Conservation (phyloP, 768 basidiomycete genomes). For the Chalciporus chontae region DNA sequence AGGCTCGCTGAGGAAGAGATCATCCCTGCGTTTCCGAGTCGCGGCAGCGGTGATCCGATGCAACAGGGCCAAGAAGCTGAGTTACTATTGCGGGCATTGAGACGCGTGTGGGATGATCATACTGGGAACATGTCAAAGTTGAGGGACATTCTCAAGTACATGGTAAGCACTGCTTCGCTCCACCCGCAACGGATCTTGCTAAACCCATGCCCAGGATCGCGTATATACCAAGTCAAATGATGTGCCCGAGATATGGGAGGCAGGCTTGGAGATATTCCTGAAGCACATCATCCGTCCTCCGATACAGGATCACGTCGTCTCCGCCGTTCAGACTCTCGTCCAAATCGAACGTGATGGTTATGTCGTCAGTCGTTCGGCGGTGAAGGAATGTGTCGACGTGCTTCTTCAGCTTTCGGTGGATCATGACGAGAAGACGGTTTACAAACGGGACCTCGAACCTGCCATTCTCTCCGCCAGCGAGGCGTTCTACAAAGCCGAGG, state of each 20-base stretch:
- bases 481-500: slow-evolving; percentile 77
- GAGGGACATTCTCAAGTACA: slow-evolving; percentile 89
- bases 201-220: slow-evolving; percentile 64
- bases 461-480: slow-evolving; percentile 73
- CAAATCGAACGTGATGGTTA: slow-evolving; percentile 90
- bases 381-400: slow-evolving; percentile 86
- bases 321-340: slow-evolving; percentile 82
- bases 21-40: slow-evolving; percentile 77
- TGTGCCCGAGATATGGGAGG: slow-evolving; percentile 77
- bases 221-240: slow-evolving; percentile 73
- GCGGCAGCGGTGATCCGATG: slow-evolving; percentile 60
- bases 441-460: slow-evolving; percentile 83
- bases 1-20: slow-evolving; percentile 72
- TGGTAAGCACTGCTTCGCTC: slow-evolving; percentile 53
- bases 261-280: slow-evolving; percentile 81
- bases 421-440: slow-evolving; percentile 55
- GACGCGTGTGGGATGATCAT: slow-evolving; percentile 93
- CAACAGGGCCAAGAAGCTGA: slow-evolving; percentile 84
- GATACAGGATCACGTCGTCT: slow-evolving; percentile 78
- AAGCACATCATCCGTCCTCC: slow-evolving; percentile 74
- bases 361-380: slow-evolving; percentile 84
- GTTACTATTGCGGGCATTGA: slow-evolving; percentile 75
- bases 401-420: slow-evolving; percentile 63
- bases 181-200: slow-evolving; percentile 5
- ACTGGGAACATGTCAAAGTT: slow-evolving; percentile 83